A percentile compares a stretch with the other conserved stretches of the same genome.
Evolutionary conservation across 2,329 filamentous ascomycete genomes (phyloP).

Genomic region (Zalaria sp.): DNA sequence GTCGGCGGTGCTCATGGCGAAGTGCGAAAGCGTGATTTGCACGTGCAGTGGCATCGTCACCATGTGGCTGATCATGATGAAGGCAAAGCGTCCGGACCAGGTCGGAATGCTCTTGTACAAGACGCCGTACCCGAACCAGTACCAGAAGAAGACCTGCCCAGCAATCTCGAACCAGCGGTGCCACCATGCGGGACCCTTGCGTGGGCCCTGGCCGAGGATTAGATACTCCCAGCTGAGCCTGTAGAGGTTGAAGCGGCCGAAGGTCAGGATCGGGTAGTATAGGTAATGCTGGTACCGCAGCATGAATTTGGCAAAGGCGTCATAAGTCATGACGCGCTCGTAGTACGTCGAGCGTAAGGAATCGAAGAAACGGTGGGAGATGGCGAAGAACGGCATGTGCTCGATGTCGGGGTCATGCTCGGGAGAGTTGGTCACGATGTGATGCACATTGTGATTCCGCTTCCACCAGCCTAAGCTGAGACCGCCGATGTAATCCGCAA

Average conservation of each 20-base stretch:
- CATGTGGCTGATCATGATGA: conserved; percentile 66
- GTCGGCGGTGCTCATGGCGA: conserved; percentile 79
- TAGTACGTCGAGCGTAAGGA: conserved; percentile 53
- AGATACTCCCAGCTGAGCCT: conserved; percentile 53
- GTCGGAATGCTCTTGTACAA: conserved; percentile 46
- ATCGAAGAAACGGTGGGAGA: conserved; percentile 50
- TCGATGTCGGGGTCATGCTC: conserved; percentile 92
- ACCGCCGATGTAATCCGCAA: conserved; percentile 81
- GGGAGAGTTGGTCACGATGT: conserved; percentile 63
- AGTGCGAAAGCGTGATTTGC: conserved; percentile 84
- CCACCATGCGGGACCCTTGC: conserved; percentile 51
- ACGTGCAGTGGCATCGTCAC: conserved; percentile 71
- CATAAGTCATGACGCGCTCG: conserved; percentile 49
- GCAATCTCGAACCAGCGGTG: conserved; percentile 51
- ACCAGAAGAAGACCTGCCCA: conserved; percentile 53
- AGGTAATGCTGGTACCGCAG: conserved; percentile 50
- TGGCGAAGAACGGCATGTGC: conserved; percentile 56
- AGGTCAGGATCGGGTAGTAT: conserved; percentile 51
- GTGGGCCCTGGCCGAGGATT: conserved; percentile 38
- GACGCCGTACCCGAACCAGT: conserved; percentile 52
- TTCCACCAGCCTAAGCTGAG: conserved; percentile 76
- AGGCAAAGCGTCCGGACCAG: conserved; percentile 43
- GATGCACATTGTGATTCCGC: conserved; percentile 27
- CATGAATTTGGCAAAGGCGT: conserved; percentile 43
- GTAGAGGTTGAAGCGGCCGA: conserved; percentile 62